Conservation (phyloP, 495 filamentous ascomycete species). For the Trypethelium eluteriae region DNA sequence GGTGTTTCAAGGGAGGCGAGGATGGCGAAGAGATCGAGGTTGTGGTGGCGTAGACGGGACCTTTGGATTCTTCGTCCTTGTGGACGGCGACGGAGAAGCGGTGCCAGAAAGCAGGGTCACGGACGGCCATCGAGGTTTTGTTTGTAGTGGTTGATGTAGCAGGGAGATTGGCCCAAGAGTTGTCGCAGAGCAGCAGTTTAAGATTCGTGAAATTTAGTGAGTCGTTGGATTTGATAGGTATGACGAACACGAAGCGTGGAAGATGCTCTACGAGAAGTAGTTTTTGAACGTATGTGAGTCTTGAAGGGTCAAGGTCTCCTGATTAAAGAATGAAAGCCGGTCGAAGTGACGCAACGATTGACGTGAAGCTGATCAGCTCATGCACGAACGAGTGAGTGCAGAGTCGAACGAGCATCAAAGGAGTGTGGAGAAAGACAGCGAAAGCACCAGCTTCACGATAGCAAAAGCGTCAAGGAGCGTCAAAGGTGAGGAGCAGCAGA, state of each 20-base stretch:
- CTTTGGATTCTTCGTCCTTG: conserved; percentile 35
- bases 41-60: conserved; percentile 16
- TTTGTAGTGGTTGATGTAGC: neutral
- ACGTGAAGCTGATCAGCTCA: neutral
- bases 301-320: neutral
- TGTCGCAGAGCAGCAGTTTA: neutral
- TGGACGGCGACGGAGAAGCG: conserved; percentile 56
- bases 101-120: conserved; percentile 57
- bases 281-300: neutral
- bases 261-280: neutral
- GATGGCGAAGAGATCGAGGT: conserved; percentile 11
- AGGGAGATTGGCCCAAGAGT: neutral
- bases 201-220: neutral
- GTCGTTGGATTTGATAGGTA: neutral
- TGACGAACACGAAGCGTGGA: neutral
- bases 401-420: neutral
- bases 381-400: conserved; percentile 12
- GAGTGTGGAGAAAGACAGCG: neutral
- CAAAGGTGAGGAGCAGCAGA: neutral
- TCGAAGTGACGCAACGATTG: neutral
- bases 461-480: neutral
- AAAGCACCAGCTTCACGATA: conserved; percentile 10
- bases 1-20: conserved; percentile 18
- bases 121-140: conserved; percentile 35
- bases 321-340: neutral